Percentiles rank a stretch among this genome's conserved stretches.
Conservation (phyloP, 768 basidiomycete genomes). For the Xerocomellus dryophilus region DNA sequence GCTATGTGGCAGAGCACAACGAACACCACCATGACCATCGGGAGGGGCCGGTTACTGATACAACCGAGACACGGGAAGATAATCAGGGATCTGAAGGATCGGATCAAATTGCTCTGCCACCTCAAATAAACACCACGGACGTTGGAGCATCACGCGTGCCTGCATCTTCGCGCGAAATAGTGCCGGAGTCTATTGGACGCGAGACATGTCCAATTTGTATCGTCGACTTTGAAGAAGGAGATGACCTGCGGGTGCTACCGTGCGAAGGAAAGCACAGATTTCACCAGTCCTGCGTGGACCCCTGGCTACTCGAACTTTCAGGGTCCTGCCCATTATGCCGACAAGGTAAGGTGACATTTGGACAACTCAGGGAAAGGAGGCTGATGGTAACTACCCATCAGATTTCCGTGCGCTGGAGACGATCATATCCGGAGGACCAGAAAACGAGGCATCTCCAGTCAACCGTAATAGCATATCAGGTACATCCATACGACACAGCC, state of each 20-base stretch:
- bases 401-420: constrained; percentile 62
- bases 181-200: constrained; percentile 66
- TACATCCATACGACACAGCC: constrained; percentile 30
- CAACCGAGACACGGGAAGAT: background rate
- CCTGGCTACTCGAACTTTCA: constrained; percentile 88
- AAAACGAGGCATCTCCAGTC: constrained; percentile 7
- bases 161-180: constrained; percentile 16
- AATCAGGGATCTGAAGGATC: constrained; percentile 1
- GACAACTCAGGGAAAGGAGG: background rate
- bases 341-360: constrained; percentile 54
- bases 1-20: background rate
- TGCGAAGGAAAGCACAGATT: constrained; percentile 91
- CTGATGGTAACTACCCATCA: constrained; percentile 18
- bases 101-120: constrained; percentile 2
- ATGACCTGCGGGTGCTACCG: constrained; percentile 85
- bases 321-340: constrained; percentile 91
- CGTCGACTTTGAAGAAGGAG: constrained; percentile 90
- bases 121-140: background rate
- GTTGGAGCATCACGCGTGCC: background rate
- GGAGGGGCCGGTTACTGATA: background rate
- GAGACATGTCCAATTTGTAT: constrained; percentile 96
- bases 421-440: constrained; percentile 43
- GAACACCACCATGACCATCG: background rate
- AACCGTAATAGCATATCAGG: constrained; percentile 16
- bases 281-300: constrained; percentile 88